phyloP scores from a whole-genome alignment of 495 filamentous ascomycete genomes.

The Letharia columbiana region DNA sequence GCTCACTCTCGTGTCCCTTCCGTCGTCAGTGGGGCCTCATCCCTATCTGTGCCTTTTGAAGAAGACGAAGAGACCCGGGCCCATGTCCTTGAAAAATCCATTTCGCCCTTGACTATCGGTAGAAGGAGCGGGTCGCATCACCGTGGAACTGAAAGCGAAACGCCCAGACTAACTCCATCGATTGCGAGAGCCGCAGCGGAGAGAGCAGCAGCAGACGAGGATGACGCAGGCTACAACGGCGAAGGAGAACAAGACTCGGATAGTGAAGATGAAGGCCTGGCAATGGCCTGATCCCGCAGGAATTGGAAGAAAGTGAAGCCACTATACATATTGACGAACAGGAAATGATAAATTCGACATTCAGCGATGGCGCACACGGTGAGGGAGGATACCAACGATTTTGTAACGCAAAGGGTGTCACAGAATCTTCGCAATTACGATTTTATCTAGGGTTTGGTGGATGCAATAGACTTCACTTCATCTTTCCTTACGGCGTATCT shows the following conservation, averaged over 20 bases:
- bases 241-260: slow-evolving; percentile 43
- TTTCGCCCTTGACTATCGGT: slow-evolving; percentile 34
- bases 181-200: slow-evolving; percentile 20
- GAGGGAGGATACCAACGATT: slow-evolving; percentile 8
- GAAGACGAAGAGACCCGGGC: slow-evolving; percentile 30
- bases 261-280: slow-evolving; percentile 46
- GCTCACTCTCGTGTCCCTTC: slow-evolving; percentile 72
- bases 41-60: slow-evolving; percentile 55
- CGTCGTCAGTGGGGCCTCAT: slow-evolving; percentile 70
- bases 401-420: slow-evolving; percentile 2
- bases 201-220: slow-evolving; percentile 28
- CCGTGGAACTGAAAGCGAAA: slow-evolving; percentile 24
- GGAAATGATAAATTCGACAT: slow-evolving; percentile 12
- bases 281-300: slow-evolving; percentile 31
- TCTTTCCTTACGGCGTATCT: neutral
- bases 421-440: neutral
- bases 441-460: slow-evolving; percentile 10
- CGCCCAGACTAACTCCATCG: slow-evolving; percentile 26
- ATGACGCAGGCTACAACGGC: slow-evolving; percentile 45
- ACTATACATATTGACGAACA: slow-evolving; percentile 11
- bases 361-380: slow-evolving; percentile 16
- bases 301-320: neutral
- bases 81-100: slow-evolving; percentile 38
- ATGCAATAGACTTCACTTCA: slow-evolving; percentile 21
- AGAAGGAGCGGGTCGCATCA: slow-evolving; percentile 26